Conservation (phyloP, 2,329 filamentous ascomycete species). For the Calonectria pteridis region DNA sequence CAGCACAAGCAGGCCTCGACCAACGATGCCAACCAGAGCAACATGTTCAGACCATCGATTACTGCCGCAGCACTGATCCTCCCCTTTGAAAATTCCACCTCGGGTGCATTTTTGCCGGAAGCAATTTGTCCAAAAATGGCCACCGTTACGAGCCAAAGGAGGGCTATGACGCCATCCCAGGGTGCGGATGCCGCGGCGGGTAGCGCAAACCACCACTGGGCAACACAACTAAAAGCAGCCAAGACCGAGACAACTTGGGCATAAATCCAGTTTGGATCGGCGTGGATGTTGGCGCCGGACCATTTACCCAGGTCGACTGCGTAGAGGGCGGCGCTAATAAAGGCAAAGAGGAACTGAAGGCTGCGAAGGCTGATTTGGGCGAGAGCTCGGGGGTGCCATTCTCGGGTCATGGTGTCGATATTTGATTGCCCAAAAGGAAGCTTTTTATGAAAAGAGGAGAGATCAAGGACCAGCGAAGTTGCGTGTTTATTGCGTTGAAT, state of each 20-base stretch:
- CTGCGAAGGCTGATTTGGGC: slow-evolving; percentile 25
- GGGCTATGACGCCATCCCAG: slow-evolving; percentile 21
- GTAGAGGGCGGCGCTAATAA: slow-evolving; percentile 30
- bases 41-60: slow-evolving; percentile 27
- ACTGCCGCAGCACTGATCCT: slow-evolving; percentile 8
- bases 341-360: slow-evolving; percentile 26
- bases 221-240: slow-evolving; percentile 17
- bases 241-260: slow-evolving; percentile 21
- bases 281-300: slow-evolving; percentile 22
- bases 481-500: neutral
- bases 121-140: slow-evolving; percentile 23
- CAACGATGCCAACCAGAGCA: slow-evolving; percentile 24
- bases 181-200: neutral
- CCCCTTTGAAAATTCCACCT: neutral
- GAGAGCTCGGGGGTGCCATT: slow-evolving; percentile 26
- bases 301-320: slow-evolving; percentile 27
- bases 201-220: slow-evolving; percentile 29
- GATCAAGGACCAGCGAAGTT: neutral
- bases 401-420: slow-evolving; percentile 15
- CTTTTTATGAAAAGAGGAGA: neutral
- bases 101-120: neutral
- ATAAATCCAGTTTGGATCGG: slow-evolving; percentile 32
- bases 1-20: slow-evolving; percentile 29
- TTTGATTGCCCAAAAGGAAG: neutral
- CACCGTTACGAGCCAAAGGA: slow-evolving; percentile 32